Evolutionary conservation across 2,329 filamentous ascomycete genomes (phyloP), one percentile per base, ranked within the genome.

Genomic region (Arthrobotrys iridis): DNA sequence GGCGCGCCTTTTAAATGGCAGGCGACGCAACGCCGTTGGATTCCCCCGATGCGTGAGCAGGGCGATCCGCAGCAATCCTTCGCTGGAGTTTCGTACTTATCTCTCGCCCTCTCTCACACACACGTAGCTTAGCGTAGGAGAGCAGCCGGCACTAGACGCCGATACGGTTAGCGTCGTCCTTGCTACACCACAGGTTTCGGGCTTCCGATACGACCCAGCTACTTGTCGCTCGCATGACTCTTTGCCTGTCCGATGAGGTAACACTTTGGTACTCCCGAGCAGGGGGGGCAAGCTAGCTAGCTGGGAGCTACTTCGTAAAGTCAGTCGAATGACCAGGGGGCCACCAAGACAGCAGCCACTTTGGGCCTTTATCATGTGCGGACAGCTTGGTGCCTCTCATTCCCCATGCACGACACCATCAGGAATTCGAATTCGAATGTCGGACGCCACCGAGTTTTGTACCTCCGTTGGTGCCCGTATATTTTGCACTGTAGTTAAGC

Each of bases 1-100:
- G 35, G 55, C 72, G 66, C 75, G 63, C 60, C 60, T 64, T 63
- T 64, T 50, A 59, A 62, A 28, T 30, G 26, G 37, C 35, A 50
- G 62, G 58, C 59, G 45, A 55, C 72, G 64, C 65, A 64, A 65
- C 48, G 43, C 57, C 13, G 37, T 35, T 66, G 48, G 35, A 43
- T 57, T 40, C 28, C 41, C 24, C 50, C 45, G 33, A 58, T 55
- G 41, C 48, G 63, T 68, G 64, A 60, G 43, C 52, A 52, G 28
- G 28, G 63, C 63, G 48, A 67, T 67, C 63, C 52, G 22, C 48
- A 48, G 41, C 41, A 46, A 63, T 37, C 40, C 59, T 63, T 48
- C 43, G 57, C 40, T 33, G 57, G 20, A 24, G 15, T 1, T 11
- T 4, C 20, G 24, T 59, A 30, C 41, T n/a, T 41, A 35, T 43